Evolutionary conservation across 2,329 filamentous ascomycete species (phyloP).

Genomic region (Gnomoniopsis smithogilvyi): DNA sequence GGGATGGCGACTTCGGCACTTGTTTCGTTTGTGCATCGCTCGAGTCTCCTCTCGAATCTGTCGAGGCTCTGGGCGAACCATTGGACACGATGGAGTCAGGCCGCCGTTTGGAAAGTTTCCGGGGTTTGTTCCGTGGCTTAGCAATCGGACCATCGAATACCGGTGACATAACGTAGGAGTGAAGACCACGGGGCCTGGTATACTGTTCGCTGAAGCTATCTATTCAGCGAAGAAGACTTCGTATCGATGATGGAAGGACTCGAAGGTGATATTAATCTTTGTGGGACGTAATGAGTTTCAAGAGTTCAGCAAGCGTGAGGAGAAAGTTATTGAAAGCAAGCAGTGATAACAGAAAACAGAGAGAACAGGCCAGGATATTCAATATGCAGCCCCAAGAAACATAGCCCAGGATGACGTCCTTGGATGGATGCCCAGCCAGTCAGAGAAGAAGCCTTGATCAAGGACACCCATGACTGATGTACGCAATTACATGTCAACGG

Average conservation of each 20-base stretch:
- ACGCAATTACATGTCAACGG: neutral
- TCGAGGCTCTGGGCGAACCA: conserved; percentile 20
- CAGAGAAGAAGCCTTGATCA: neutral
- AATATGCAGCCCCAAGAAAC: neutral
- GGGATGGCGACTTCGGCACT: neutral
- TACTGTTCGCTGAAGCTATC: neutral
- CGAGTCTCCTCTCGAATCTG: conserved; percentile 17
- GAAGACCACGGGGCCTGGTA: conserved; percentile 12
- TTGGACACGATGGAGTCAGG: conserved; percentile 6
- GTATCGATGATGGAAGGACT: neutral
- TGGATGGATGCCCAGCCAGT: neutral
- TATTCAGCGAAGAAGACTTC: neutral
- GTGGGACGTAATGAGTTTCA: too few species aligned
- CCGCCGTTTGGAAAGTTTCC: conserved; percentile 23
- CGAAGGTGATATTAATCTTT: neutral
- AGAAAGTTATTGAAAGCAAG: neutral
- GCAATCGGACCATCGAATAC: conserved; percentile 10
- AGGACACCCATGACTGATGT: conserved; percentile 9
- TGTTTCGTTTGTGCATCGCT: conserved; percentile 15
- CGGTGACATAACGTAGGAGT: conserved; percentile 18
- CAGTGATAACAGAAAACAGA: neutral
- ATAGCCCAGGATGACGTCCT: conserved; percentile 14
- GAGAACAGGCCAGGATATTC: neutral
- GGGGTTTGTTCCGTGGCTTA: conserved; percentile 30
- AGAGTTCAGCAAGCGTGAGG: neutral